A percentile compares a stretch with the other conserved stretches of the same genome.
phyloP scores from a whole-genome alignment of 1,139 yeast genomes.

The Meyerozyma athensensis region DNA sequence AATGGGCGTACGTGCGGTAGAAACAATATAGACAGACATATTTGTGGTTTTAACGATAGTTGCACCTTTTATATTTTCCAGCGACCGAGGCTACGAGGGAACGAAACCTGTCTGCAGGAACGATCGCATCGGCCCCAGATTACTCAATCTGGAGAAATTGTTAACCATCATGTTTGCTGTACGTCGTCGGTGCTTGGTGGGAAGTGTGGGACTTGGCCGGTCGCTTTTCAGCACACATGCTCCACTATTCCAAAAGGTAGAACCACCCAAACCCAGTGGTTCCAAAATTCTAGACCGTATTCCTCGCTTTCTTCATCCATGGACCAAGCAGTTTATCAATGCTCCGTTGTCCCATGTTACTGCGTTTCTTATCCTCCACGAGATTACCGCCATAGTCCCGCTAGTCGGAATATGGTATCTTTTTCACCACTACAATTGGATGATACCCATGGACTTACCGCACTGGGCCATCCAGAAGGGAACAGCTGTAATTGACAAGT shows the following conservation, averaged over 20 bases:
- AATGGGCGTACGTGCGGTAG: constrained; percentile 78
- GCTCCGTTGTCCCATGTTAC: constrained; percentile 72
- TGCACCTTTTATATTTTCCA: background rate
- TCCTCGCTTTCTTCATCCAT: constrained; percentile 48
- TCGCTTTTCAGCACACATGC: no score
- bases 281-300: constrained; percentile 26
- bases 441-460: constrained; percentile 53
- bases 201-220: no score
- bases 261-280: no score
- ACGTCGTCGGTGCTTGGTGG: no score
- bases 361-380: constrained; percentile 77
- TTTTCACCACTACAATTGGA: constrained; percentile 50
- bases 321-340: constrained; percentile 43
- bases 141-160: no score
- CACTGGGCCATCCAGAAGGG: constrained; percentile 64
- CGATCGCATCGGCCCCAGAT: background rate
- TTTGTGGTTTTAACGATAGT: background rate
- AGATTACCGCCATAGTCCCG: constrained; percentile 78
- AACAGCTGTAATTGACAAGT: constrained; percentile 50
- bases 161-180: no score
- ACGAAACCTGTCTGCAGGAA: background rate
- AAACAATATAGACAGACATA: constrained; percentile 72
- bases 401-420: constrained; percentile 71
- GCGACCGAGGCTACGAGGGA: constrained; percentile 1
- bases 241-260: no score